phyloP scores from a whole-genome alignment of 140 eudicot genomes.

The Artemisia princeps region DNA sequence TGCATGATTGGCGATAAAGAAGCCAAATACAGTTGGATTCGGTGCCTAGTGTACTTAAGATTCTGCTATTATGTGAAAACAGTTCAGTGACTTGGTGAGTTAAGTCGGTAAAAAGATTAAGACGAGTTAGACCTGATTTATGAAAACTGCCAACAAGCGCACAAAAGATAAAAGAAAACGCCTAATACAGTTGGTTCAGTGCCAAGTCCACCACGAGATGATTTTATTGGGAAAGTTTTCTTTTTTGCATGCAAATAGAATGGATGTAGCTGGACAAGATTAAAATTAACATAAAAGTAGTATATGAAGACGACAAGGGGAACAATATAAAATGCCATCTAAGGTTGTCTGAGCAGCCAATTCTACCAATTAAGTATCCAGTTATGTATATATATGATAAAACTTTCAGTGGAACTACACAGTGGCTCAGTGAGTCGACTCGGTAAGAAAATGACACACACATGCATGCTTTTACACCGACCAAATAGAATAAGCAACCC shows the following conservation, averaged over 20 bases:
- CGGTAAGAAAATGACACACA: neutral
- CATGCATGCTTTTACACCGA: neutral
- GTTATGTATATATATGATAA: too few species aligned
- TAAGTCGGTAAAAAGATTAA: neutral
- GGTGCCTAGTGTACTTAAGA: constrained; percentile 11
- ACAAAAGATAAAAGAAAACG: neutral
- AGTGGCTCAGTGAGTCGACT: constrained; percentile 19
- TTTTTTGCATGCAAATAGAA: neutral
- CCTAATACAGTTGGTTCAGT: neutral
- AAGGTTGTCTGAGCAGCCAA: too few species aligned
- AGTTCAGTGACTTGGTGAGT: too few species aligned
- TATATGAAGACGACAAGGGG: too few species aligned
- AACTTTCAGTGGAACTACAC: too few species aligned
- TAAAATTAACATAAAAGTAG: too few species aligned
- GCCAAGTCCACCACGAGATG: neutral
- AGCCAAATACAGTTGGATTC: constrained; percentile 9
- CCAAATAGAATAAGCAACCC: too few species aligned
- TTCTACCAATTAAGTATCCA: too few species aligned
- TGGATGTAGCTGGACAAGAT: too few species aligned
- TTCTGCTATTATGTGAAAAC: neutral
- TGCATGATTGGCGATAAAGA: neutral
- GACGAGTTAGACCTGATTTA: neutral
- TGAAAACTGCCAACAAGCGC: neutral
- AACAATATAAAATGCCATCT: too few species aligned
- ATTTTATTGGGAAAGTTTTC: neutral